phyloP scores from a whole-genome alignment of 768 basidiomycete species.

The Fomitopsis pulvina region DNA sequence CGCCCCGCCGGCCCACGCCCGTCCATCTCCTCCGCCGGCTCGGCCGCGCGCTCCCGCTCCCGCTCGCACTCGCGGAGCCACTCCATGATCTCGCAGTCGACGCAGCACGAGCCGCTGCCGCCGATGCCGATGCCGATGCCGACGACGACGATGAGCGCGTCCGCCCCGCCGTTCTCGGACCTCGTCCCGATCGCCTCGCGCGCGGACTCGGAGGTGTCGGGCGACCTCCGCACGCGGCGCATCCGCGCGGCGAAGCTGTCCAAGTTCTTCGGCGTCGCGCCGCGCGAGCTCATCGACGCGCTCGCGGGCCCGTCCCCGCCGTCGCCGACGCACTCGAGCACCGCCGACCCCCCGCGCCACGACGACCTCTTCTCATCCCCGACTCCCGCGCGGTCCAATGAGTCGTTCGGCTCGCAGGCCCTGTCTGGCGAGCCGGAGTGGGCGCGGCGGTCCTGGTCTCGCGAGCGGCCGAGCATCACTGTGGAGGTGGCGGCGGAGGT shows the following conservation, averaged over 20 bases:
- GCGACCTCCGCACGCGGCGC: conserved; percentile 28
- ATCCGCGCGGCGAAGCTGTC: conserved; percentile 47
- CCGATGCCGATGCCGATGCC: background rate
- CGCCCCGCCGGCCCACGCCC: background rate
- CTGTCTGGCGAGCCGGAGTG: background rate
- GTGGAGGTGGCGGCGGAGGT: conserved; percentile 16
- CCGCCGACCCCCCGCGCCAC: background rate
- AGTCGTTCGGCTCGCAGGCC: background rate
- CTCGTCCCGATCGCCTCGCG: conserved; percentile 7
- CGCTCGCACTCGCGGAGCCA: conserved; percentile 1
- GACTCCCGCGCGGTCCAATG: background rate
- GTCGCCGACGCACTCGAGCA: background rate
- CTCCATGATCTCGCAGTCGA: background rate
- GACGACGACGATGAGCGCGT: conserved; percentile 4
- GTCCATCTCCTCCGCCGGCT: conserved; percentile 2
- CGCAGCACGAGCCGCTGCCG: background rate
- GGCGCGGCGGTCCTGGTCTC: background rate
- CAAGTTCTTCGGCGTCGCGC: conserved; percentile 51
- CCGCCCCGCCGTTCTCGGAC: conserved; percentile 4
- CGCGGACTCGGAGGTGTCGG: conserved; percentile 2
- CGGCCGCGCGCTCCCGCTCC: conserved; percentile 7
- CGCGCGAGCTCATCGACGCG: conserved; percentile 34
- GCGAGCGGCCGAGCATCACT: conserved; percentile 9
- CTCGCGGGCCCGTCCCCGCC: conserved; percentile 6
- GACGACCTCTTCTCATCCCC: no score